These are phyloP conservation scores for Candida namnaoensis DNA, from an alignment of 805 yeast species.

Conservation along the genomic window DNA sequence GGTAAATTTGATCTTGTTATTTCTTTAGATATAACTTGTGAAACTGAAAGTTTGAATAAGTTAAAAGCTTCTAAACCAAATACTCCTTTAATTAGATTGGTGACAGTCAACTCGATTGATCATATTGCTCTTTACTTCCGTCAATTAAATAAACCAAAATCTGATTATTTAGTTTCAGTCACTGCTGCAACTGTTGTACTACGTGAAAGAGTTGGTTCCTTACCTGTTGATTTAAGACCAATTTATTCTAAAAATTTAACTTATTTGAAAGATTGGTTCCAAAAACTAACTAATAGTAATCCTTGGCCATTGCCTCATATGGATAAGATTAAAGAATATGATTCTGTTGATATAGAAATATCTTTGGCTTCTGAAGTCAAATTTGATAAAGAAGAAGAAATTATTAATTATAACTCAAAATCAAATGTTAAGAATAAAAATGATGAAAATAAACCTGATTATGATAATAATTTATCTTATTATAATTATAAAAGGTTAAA, in stretches of 20 bases:
- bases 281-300: constrained; percentile 21
- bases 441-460: constrained; percentile 1
- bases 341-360: constrained; percentile 70
- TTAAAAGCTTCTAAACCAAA: constrained; percentile 14
- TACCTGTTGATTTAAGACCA: constrained; percentile 76
- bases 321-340: constrained; percentile 51
- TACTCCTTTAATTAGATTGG: constrained; percentile 58
- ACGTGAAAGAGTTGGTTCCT: constrained; percentile 71
- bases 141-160: constrained; percentile 18
- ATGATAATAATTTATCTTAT: constrained; percentile 13
- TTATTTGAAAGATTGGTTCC: constrained; percentile 56
- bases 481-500: constrained; percentile 57
- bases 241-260: constrained; percentile 59
- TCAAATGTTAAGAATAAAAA: constrained; percentile 9
- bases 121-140: constrained; percentile 58
- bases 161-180: constrained; percentile 50
- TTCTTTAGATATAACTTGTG: constrained; percentile 56
- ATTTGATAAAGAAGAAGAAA: constrained; percentile 36
- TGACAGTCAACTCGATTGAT: constrained; percentile 76
- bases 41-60: constrained; percentile 24
- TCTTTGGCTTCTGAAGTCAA: constrained; percentile 69
- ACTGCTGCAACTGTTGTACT: constrained; percentile 79
- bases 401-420: constrained; percentile 27
- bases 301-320: constrained; percentile 80
- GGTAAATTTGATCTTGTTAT: constrained; percentile 46